Base-by-base conservation (phyloP, 2,329 filamentous ascomycete genomes). In the Colletotrichum zoysiae region DNA sequence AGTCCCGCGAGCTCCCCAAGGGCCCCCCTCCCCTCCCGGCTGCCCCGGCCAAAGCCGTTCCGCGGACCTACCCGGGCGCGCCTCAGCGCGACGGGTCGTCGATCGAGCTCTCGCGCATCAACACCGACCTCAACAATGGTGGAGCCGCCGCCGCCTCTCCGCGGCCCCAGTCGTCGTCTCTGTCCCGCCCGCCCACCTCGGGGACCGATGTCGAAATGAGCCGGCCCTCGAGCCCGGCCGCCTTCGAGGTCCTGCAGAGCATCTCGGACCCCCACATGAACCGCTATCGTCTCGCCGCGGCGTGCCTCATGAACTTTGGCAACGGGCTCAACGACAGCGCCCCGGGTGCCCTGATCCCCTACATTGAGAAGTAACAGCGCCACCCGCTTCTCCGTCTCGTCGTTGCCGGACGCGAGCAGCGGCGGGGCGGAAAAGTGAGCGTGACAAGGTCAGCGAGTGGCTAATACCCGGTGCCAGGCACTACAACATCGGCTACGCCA, bases 291-390 rank as follows among this genome's bases (percentile, higher is more conserved):
- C 84, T 95, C 35, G 78, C 91, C 12, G 86, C 89, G 14, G 86
- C 87, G 18, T 94, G 91, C 74, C 77, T 92, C 55, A 87, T 91
- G 73, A 91, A 88, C 70, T 86, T 96, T 73, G 86, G 87, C 2
- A 91, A 91, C 76, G 94, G 93, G 0, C 82, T 96, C 70, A 93
- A 89, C 75, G 94, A 97, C 80, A 89, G 90, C 53, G 91, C 92
- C 0, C 89, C 93, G 1, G 94, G 94, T 77, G 93, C 93, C 14
- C 78, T 96, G 69, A 93, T 97, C 75, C 93, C 94, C 0, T 94
- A 94, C 77, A 92, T 97, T 80, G 92, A 95, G 79, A 85, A 83
- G 79, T 89, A 78, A 48, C 9, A 12, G 20, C 11, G 46, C 46
- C 46, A 2, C n/a, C 46, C 75, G 82, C 76, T 14, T 20, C 30